These are phyloP conservation scores for Cytospora schulzeri DNA, from an alignment of 2,329 filamentous ascomycete genomes.

Conservation along the genomic window DNA sequence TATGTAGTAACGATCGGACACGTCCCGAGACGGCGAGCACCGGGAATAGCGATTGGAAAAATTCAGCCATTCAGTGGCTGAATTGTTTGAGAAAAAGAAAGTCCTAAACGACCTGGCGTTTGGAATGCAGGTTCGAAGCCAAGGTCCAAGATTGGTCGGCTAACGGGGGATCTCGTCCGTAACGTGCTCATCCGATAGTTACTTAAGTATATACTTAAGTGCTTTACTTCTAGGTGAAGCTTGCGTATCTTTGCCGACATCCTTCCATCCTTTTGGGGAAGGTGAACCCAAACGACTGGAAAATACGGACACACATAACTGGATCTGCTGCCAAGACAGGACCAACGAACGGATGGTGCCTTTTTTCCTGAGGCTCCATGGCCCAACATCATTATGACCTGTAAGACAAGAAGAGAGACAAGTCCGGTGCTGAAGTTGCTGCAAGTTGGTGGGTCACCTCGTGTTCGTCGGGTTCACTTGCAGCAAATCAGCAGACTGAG, in stretches of 20 bases:
- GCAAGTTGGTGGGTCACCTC: neutral
- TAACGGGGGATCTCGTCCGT: neutral
- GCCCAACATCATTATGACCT: neutral
- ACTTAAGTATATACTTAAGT: too few relatives aligned
- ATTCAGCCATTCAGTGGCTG: neutral
- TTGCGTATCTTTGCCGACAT: conserved; percentile 1
- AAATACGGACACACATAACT: neutral
- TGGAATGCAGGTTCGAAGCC: neutral
- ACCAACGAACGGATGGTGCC: neutral
- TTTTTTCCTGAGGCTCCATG: neutral
- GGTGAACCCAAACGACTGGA: neutral
- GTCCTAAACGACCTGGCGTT: neutral
- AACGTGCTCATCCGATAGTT: neutral
- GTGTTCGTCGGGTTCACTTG: neutral
- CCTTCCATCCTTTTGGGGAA: neutral
- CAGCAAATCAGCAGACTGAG: neutral
- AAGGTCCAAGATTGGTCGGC: neutral
- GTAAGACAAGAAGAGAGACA: conserved; percentile 6
- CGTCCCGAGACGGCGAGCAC: neutral
- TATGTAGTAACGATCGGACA: neutral
- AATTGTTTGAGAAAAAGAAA: neutral
- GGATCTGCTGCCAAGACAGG: neutral
- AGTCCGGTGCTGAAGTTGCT: neutral
- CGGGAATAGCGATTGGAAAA: neutral
- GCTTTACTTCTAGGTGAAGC: too few relatives aligned